Evolutionary conservation across 352 stramenopile species (phyloP), one percentile per base, ranked within the genome.

Genomic region (Phytopythium montanum): DNA sequence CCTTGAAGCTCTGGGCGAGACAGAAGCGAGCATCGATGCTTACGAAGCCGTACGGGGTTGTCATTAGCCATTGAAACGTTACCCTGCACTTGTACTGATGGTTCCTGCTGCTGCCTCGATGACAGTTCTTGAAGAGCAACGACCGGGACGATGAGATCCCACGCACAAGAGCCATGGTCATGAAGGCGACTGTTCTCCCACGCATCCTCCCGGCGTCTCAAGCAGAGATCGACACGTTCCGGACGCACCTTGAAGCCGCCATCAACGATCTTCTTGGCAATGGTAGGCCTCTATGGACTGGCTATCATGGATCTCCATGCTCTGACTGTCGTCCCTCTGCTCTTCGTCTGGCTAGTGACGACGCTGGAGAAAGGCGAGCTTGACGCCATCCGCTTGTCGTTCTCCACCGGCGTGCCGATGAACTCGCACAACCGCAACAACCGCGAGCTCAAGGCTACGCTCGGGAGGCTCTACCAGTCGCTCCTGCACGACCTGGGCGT

Each of bases 381-480:
- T 25, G 82, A 92, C 49, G 72, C 79, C 6, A 81, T 65, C 52
- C 82, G 70, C 51, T 65, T 88, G 5, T 41, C 75, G 9, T 73
- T 90, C 23, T 92, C 82, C 6, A 88, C 78, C 6, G 75, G 46
- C 9, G 70, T 88, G 14, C 79, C 68, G 3, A 61, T 92, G 59
- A 84, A 80, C 34, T 58, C 75, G 1, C 82, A 92, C 69, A 84
- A 90, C 56, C 63, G 70, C 60, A 92, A 88, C 65, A 92, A 90
- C 55, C 70, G 79, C 45, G 55, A 75, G n/a, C 69, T 92, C 34
- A 88, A 87, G 45, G 45, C 45, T 13, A 70, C 73, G 44, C 61
- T 90, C 21, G 78, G 66, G 0, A 52, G 58, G n/a, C 68, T 92
- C 59, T 92, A 92, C 53, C 61, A 68, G 49, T 59, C 72, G 19